These are phyloP conservation scores for Hygrophorus russula DNA, from an alignment of 768 basidiomycete species.

Conservation along the genomic window DNA sequence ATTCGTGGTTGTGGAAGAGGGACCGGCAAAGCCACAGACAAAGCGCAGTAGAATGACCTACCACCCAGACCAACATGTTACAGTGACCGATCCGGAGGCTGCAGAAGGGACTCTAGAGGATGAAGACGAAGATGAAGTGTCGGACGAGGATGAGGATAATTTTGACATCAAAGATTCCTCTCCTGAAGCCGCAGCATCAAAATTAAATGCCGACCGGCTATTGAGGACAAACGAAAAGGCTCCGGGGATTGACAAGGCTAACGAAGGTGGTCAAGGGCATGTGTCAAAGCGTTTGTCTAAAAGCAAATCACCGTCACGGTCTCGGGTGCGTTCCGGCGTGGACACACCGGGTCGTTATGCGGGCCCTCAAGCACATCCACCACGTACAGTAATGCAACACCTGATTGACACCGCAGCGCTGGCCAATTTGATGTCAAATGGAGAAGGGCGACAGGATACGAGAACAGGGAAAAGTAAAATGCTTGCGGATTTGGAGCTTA, in stretches of 20 bases:
- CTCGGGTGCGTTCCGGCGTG: conserved; percentile 41
- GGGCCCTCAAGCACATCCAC: conserved; percentile 21
- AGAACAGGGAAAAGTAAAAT: too few relatives aligned
- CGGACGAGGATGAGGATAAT: conserved; percentile 55
- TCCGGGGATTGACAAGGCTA: conserved; percentile 17
- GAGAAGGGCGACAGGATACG: too few relatives aligned
- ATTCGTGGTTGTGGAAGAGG: conserved; percentile 95
- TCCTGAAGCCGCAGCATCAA: conserved; percentile 29
- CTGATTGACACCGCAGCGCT: too few relatives aligned
- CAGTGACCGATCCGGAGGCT: conserved; percentile 10
- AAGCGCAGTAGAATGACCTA: conserved; percentile 10
- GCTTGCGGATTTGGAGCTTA: conserved; percentile 5
- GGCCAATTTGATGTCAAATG: too few relatives aligned
- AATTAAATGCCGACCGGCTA: conserved; percentile 8
- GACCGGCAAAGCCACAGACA: conserved; percentile 33
- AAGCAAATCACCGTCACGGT: conserved; percentile 35
- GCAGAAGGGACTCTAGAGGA: conserved; percentile 24
- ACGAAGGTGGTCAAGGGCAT: conserved; percentile 12
- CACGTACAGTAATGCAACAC: not conserved
- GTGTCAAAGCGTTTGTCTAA: conserved; percentile 13
- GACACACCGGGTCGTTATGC: conserved; percentile 54
- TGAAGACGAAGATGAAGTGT: conserved; percentile 38
- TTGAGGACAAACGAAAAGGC: conserved; percentile 12
- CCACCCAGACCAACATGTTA: conserved; percentile 5
- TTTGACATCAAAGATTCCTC: conserved; percentile 94